Base-by-base conservation (phyloP, 306 rosid genomes). In the Acacia confusa region DNA sequence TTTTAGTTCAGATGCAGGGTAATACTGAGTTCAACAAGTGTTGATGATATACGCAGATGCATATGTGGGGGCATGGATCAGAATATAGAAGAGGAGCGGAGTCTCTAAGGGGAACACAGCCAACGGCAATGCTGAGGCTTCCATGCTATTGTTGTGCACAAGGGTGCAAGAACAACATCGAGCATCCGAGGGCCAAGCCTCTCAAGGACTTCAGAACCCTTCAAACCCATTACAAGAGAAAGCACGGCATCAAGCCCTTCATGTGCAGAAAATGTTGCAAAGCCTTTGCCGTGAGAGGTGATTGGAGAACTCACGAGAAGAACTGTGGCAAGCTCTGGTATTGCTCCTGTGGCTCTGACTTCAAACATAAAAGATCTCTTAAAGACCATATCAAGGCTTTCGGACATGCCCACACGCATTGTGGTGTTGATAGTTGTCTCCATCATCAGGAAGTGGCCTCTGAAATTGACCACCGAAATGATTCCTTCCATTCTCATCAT, bases 51-150 rank as follows among this genome's bases (percentile, higher is more conserved):
- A 34, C 52, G 44, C 70, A 92, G 97, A 92, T 92, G 98, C 98
- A 94, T 66, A 94, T 94, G 98, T 94, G 98, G 98, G 98, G 98
- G 70, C 98, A 94, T 90, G 98, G 98, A 88, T 91, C 97, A 40
- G 94, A 94, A 66, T 94, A 92, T 68, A 91, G 98, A 78, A 94
- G 91, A 72, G 98, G 98, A 7, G 97, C 97, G 24, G 97, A 94
- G 24, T 94, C 98, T 25, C 89, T 94, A 7, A 85, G 98, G 27
- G 98, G 97, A 82, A 92, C 94, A 8, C 98, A 94, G 44, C 98
- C 98, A 61, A 92, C 97, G 64, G 98, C 97, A 0, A 94, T 94
- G 98, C 89, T 94, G n/a, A 87, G 97, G 86, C 93, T 94, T 1
- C 98, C 98, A 3, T 94, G 98, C 82, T 94, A 88, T 67, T 94